These are phyloP conservation scores for Cucumis hystrix DNA, from an alignment of 306 rosid genomes.

Conservation along the genomic window DNA sequence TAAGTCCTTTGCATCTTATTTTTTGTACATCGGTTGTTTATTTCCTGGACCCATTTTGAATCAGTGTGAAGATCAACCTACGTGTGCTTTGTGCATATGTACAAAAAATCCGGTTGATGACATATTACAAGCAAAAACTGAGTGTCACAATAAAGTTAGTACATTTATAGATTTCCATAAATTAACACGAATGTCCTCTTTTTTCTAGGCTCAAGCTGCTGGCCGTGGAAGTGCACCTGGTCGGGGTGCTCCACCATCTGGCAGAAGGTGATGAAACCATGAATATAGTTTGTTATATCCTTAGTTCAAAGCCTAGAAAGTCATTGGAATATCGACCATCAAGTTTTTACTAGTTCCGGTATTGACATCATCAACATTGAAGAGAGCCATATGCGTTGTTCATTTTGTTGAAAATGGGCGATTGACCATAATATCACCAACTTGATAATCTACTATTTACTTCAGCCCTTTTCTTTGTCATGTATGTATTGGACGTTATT, in stretches of 20 bases:
- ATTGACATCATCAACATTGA: not conserved
- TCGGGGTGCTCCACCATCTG: conserved; percentile 74
- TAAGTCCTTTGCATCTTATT: conserved; percentile 9
- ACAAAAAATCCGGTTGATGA: not conserved
- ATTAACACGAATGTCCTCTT: not conserved
- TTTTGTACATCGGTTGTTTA: not conserved
- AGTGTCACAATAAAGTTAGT: not conserved
- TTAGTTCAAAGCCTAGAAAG: not conserved
- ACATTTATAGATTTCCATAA: not conserved
- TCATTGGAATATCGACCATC: not conserved
- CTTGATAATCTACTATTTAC: not conserved
- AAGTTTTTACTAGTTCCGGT: not conserved
- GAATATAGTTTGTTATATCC: not conserved
- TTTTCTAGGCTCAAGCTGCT: conserved; percentile 78
- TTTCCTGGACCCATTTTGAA: not conserved
- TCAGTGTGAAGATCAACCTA: too few species aligned
- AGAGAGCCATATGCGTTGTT: not conserved
- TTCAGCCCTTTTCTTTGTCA: not conserved
- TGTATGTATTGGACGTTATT: not conserved
- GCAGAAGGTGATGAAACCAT: conserved; percentile 50
- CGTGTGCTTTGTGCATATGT: not conserved
- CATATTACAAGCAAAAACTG: not conserved
- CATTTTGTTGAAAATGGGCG: not conserved
- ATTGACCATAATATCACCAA: not conserved
- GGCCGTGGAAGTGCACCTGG: conserved; percentile 92